Percentiles rank a stretch among this genome's conserved stretches.
These are phyloP conservation scores for Pythium folliculosum DNA, from an alignment of 352 stramenopile genomes.

Conservation along the genomic window DNA sequence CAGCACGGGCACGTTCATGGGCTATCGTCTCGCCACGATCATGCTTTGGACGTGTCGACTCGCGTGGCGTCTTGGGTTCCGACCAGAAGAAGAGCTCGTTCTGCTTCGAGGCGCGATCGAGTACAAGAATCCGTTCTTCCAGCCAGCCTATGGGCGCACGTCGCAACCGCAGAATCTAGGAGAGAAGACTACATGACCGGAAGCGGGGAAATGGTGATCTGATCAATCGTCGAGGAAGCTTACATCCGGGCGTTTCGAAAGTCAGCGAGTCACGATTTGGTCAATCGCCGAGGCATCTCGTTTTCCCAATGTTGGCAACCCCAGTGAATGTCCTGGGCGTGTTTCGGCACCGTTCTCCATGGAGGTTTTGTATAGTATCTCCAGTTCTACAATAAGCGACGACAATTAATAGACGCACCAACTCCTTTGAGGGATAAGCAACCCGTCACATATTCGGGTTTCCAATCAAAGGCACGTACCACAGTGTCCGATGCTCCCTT, in stretches of 20 bases:
- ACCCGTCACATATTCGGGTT: not conserved
- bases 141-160: conserved; percentile 3
- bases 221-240: no score
- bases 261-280: no score
- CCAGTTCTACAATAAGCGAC: no score
- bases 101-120: conserved; percentile 20
- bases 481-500: conserved; percentile 5
- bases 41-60: conserved; percentile 25
- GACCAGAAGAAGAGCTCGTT: conserved; percentile 18
- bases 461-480: not conserved
- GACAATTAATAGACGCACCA: not conserved
- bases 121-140: conserved; percentile 26
- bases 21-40: not conserved
- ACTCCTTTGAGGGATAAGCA: no score
- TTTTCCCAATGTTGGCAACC: no score
- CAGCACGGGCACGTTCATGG: no score
- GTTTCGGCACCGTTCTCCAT: not conserved
- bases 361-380: no score
- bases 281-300: no score
- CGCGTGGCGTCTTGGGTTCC: conserved; percentile 10
- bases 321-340: no score
- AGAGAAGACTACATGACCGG: not conserved
- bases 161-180: not conserved
- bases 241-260: no score
- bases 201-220: not conserved